Evolutionary conservation across 352 stramenopile genomes (phyloP).

Genomic region (Phytophthora pini): DNA sequence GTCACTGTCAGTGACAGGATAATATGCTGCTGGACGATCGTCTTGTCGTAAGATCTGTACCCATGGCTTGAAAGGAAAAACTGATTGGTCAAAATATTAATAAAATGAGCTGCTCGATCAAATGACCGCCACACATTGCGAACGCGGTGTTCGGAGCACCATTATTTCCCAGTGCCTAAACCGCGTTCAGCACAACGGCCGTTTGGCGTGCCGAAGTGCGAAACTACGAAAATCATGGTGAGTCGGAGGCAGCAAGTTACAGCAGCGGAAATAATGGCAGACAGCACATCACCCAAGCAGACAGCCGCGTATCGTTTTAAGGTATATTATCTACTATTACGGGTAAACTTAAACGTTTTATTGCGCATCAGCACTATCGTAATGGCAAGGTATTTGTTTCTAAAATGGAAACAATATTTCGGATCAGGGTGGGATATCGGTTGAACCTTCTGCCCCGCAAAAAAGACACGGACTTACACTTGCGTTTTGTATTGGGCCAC

Average conservation of each 20-base stretch:
- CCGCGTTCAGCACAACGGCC: neutral
- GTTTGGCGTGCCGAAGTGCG: neutral
- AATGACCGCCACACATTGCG: neutral
- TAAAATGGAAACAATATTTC: neutral
- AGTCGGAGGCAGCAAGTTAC: neutral
- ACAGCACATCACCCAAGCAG: neutral
- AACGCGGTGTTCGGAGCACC: neutral
- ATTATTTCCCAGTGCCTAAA: neutral
- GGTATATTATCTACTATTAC: neutral
- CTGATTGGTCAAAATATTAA: conserved; percentile 3
- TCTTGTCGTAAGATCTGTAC: conserved; percentile 7
- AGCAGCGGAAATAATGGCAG: neutral
- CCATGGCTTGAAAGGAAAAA: neutral
- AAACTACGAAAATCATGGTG: neutral
- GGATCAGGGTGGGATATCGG: conserved; percentile 6
- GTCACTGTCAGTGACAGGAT: too few species aligned
- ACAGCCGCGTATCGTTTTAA: neutral
- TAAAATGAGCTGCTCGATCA: neutral
- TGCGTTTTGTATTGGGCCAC: conserved; percentile 12
- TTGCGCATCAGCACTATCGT: neutral
- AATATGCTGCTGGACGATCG: neutral
- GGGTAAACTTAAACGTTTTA: neutral
- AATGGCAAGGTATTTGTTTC: conserved; percentile 1
- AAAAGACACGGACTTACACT: conserved; percentile 18
- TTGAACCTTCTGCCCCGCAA: conserved; percentile 17